A percentile compares a stretch with the other conserved stretches of the same genome.
phyloP scores from a whole-genome alignment of 2,329 filamentous ascomycete genomes.

The Fusarium goolgardi region DNA sequence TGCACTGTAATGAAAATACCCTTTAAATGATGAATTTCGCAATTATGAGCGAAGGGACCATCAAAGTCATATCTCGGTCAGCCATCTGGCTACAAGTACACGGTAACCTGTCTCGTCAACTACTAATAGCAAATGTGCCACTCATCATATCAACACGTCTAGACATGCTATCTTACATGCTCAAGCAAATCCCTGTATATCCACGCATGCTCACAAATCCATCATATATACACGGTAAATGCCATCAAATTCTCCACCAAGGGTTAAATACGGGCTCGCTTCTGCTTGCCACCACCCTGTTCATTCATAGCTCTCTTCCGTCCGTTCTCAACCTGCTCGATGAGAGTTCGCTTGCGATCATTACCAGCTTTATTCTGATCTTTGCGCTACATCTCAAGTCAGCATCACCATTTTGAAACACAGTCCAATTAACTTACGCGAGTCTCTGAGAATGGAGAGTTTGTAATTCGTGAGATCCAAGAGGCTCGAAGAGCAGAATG shows the following conservation, averaged over 20 bases:
- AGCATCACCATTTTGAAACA: not conserved
- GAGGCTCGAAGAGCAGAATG: conserved; percentile 41
- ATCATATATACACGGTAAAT: conserved; percentile 8
- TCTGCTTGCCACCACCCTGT: conserved; percentile 22
- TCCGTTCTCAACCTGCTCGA: conserved; percentile 21
- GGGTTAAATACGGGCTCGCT: conserved; percentile 8
- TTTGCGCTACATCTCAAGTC: conserved; percentile 33
- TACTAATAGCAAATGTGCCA: not conserved
- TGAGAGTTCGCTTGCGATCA: conserved; percentile 38
- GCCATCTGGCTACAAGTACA: not conserved
- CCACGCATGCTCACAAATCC: not conserved
- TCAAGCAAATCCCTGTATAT: not conserved
- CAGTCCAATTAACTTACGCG: conserved; percentile 20
- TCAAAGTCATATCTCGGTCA: not conserved
- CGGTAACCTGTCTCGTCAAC: not conserved
- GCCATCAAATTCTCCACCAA: not conserved
- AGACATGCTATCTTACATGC: not conserved
- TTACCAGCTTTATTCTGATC: conserved; percentile 42
- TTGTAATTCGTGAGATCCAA: conserved; percentile 40
- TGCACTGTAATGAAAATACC: conserved; percentile 29
- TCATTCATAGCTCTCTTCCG: conserved; percentile 31
- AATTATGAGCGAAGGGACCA: not conserved
- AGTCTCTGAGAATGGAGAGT: conserved; percentile 37
- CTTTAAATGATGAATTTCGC: not conserved
- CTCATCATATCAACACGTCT: not conserved